Base-by-base conservation (phyloP, 2,329 filamentous ascomycete species). In the Diaporthe australafricana region DNA sequence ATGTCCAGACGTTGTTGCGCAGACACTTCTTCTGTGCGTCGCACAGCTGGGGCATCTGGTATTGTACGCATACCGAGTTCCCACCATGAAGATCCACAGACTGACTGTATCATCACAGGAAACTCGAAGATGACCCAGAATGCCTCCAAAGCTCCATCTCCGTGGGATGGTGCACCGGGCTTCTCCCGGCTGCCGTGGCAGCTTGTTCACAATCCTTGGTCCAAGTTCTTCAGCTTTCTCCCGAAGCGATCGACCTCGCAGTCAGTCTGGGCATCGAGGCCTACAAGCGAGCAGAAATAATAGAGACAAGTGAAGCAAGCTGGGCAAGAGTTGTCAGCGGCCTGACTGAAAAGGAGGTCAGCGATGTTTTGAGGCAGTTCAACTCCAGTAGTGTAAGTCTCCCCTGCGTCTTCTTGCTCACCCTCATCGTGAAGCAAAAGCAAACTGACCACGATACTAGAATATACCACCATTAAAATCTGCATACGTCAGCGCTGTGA, bases 11-110 rank as follows among this genome's bases (percentile, higher is more conserved):
- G 60, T 63, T n/a, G 30, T 63, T 7, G 60, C 48, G 7, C 60
- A 63, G 32, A 63, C 60, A 7, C 60, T 63, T 17, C 60, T 63
- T 11, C 30, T 63, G 14, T 63, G 60, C 8, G 60, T 63, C 27
- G 60, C 60, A 25, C 60, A 63, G n/a, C 60, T 63, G 12, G 60
- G 60, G 4, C 42, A 63, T 63, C 60, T 63, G 2, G n/a, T 63
- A 6, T 35, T 63, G 60, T 63, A 63, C 3, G 60, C 48, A 6
- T 2, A 22, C 6, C 9, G n/a, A 35, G 20, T 14, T 25, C 47
- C 3, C 2, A 20, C 3, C 1, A 3, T 1, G 3, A 2, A 2
- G 1, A 16, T 25, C 5, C 60, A 25, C 5, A 0, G 22, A 11
- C 42, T 63, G 11, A 63, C 11, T 2, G 2, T 1, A 12, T 14